Evolutionary conservation across 2,329 filamentous ascomycete species (phyloP), one percentile per base, ranked within the genome.

Genomic region (Periconia macrospinosa): DNA sequence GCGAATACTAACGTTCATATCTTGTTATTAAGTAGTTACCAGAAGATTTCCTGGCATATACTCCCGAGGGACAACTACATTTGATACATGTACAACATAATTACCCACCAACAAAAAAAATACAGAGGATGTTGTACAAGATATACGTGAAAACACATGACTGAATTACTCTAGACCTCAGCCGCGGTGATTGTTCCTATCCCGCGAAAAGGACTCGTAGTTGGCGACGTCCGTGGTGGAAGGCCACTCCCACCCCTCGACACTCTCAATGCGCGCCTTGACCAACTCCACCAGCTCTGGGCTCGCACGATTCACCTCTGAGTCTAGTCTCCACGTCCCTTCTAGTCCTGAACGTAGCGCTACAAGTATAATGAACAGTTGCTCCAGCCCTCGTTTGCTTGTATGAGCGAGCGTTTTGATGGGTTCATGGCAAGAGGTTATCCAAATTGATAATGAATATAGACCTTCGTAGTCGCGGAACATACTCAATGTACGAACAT

Each of bases 401-500:
- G 62, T 45, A 63, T 63, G 54, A 2, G 63, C 61, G 14, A 67
- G 63, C 15, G 57, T 68, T 8, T 65, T 73, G 40, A 68, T 63
- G 45, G 66, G 64, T 9, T 23, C 52, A 42, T 65, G 59, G 33
- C 70, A 47, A 7, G 58, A 59, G 6, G 56, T 71, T 59, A 88
- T 81, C 86, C 86, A 92, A 30, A 74, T 69, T 14, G 87, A 71
- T 6, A 87, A 71, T 3, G 74, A 75, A 6, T 81, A 77, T 67
- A 91, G 83, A 47, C 81, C 84, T 2, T 80, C 73, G 46, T 78
- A 77, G 58, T 90, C 84, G 35, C 81, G 81, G n/a, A 85, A 70
- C 49, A 82, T 79, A 1, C 83, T 87, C 19, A 91, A 75, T 1
- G 83, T 79, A 45, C 86, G 80, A 67, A 91, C 79, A 65, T 89